phyloP scores from a whole-genome alignment of 2,329 filamentous ascomycete species.

The Purpureocillium lavendulum region DNA sequence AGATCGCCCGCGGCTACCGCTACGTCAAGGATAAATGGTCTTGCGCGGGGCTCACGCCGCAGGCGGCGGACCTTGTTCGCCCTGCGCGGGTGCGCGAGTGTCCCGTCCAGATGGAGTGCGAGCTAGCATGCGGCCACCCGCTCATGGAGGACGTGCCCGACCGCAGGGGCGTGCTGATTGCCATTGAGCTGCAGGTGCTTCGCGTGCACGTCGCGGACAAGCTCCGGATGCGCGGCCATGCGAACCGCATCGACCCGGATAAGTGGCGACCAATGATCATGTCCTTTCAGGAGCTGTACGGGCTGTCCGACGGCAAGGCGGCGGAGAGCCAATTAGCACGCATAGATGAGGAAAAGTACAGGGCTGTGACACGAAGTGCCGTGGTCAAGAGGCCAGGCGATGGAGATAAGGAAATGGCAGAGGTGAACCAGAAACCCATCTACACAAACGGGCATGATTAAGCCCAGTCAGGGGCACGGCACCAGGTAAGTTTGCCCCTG shows the following conservation, averaged over 20 bases:
- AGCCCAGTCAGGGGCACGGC: no score
- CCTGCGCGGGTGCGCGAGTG: conserved; percentile 28
- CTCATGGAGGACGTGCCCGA: conserved; percentile 23
- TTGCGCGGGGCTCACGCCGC: conserved; percentile 21
- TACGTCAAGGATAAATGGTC: conserved; percentile 31
- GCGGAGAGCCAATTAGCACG: conserved; percentile 11
- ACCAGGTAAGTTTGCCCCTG: no score
- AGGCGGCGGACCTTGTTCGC: conserved; percentile 22
- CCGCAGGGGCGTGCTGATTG: conserved; percentile 17
- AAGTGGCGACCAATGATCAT: conserved; percentile 35
- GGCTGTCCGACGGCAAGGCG: conserved; percentile 19
- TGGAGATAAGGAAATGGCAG: no score
- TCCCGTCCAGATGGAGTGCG: conserved; percentile 33
- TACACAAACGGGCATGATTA: no score
- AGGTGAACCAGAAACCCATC: no score
- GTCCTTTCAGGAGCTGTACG: conserved; percentile 34
- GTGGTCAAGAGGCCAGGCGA: no score
- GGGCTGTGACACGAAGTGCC: not conserved
- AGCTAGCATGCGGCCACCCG: conserved; percentile 21
- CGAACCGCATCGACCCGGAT: conserved; percentile 32
- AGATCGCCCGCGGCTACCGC: conserved; percentile 20
- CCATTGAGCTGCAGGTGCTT: conserved; percentile 27
- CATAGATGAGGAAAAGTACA: conserved; percentile 23
- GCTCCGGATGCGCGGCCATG: conserved; percentile 24
- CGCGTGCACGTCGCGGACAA: conserved; percentile 22